A percentile compares a stretch with the other conserved stretches of the same genome.
Conservation (phyloP, 352 stramenopile genomes). For the Phytophthora europaea region DNA sequence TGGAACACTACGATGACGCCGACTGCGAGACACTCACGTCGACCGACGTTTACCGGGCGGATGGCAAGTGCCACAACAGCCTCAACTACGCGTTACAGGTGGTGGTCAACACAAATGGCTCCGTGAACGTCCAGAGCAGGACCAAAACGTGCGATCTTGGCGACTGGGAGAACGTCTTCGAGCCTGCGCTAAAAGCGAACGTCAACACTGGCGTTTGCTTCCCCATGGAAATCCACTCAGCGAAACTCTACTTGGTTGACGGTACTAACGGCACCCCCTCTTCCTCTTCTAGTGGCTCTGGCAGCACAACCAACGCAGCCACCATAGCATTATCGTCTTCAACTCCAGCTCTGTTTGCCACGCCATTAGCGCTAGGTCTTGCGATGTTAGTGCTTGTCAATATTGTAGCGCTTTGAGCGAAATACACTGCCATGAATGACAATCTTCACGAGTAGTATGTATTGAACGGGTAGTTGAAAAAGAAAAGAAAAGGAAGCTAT, state of each 20-base stretch:
- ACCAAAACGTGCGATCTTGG: conserved; percentile 13
- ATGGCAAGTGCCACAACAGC: conserved; percentile 25
- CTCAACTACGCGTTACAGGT: conserved; percentile 22
- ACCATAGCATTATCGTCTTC: conserved; percentile 1
- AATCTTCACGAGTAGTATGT: neutral
- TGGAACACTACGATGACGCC: conserved; percentile 14
- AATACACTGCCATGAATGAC: neutral
- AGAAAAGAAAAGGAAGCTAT: neutral
- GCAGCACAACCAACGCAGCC: neutral
- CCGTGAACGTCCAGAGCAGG: conserved; percentile 7
- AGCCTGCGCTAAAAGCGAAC: neutral
- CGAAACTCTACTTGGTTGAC: conserved; percentile 14
- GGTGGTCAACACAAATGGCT: neutral
- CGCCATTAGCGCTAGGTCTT: neutral
- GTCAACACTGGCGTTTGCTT: conserved; percentile 18
- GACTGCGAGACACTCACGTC: conserved; percentile 10
- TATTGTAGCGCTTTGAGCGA: neutral
- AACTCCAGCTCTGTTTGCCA: neutral
- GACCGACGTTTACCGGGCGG: conserved; percentile 18
- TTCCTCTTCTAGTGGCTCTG: neutral
- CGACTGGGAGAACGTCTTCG: neutral
- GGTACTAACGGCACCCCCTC: conserved; percentile 4
- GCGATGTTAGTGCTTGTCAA: neutral
- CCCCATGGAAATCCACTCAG: neutral
- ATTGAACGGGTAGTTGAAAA: neutral